Evolutionary conservation across 1,284 basidiomycete species (phyloP).

Genomic region (Crepidotus sp.): DNA sequence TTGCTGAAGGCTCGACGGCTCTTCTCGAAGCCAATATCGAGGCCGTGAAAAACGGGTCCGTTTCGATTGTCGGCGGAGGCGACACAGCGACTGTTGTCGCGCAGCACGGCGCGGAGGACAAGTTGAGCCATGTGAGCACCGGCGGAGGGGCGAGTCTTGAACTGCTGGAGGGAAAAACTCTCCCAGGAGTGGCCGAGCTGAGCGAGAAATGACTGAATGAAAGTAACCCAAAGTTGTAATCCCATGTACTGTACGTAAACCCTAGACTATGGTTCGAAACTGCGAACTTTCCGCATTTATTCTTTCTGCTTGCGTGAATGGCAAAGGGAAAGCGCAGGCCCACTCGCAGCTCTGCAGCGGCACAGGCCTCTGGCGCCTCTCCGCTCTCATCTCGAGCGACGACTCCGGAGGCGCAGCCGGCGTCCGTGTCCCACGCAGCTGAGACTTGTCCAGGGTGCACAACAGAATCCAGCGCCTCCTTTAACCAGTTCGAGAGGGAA

Average conservation of each 20-base stretch:
- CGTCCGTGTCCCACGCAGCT: conserved; percentile 1
- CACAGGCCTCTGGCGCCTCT: conserved; percentile 8
- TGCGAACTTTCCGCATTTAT: no score
- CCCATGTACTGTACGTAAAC: not conserved
- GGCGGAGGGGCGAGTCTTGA: conserved; percentile 96
- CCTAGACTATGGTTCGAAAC: not conserved
- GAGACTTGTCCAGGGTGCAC: conserved; percentile 17
- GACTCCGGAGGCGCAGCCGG: conserved; percentile 7
- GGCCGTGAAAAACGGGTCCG: conserved; percentile 80
- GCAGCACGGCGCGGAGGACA: conserved; percentile 74
- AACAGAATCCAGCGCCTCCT: conserved; percentile 12
- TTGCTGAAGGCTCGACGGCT: conserved; percentile 78
- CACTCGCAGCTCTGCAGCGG: conserved; percentile 3
- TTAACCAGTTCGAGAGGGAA: conserved; percentile 18
- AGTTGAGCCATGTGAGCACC: conserved; percentile 93
- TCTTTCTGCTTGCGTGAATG: conserved; percentile 4
- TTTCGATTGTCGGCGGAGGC: conserved; percentile 91
- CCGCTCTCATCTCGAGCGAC: conserved; percentile 12
- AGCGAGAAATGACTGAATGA: conserved; percentile 37
- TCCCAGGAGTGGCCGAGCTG: conserved; percentile 81
- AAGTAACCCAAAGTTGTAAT: conserved; percentile 13
- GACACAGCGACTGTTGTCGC: conserved; percentile 91
- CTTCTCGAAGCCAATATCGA: conserved; percentile 85
- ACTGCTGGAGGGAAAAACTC: conserved; percentile 91
- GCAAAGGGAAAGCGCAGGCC: conserved; percentile 13